Conservation (phyloP, 805 yeast genomes). For the Maudiozyma serrabonitensis region DNA sequence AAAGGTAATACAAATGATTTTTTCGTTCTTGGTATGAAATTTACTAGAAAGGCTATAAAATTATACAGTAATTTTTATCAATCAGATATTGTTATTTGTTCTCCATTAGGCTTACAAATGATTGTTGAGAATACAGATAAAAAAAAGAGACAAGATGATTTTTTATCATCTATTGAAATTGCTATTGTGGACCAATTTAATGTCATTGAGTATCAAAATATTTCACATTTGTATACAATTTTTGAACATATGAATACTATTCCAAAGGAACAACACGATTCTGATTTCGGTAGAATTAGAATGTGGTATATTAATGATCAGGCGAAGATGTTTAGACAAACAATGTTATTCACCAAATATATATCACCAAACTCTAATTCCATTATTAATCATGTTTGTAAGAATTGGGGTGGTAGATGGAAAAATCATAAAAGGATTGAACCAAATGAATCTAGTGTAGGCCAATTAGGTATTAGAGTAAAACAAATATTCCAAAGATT, state of each 20-base stretch:
- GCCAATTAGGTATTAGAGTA: slow-evolving; percentile 54
- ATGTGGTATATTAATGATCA: slow-evolving; percentile 89
- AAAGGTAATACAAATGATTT: slow-evolving; percentile 87
- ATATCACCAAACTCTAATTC: slow-evolving; percentile 74
- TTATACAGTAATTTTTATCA: slow-evolving; percentile 74
- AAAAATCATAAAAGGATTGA: slow-evolving; percentile 41
- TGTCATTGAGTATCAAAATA: slow-evolving; percentile 82
- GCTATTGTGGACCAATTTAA: slow-evolving; percentile 74
- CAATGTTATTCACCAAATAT: slow-evolving; percentile 65
- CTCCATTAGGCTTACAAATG: slow-evolving; percentile 82
- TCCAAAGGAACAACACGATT: slow-evolving; percentile 69
- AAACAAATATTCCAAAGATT: slow-evolving; percentile 67
- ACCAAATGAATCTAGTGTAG: slow-evolving; percentile 46
- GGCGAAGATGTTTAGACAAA: slow-evolving; percentile 63
- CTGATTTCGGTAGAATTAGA: slow-evolving; percentile 85
- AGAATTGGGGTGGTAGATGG: slow-evolving; percentile 51
- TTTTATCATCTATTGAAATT: slow-evolving; percentile 80
- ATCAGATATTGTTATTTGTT: slow-evolving; percentile 80
- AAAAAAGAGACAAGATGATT: slow-evolving; percentile 61
- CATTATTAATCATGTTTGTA: slow-evolving; percentile 39
- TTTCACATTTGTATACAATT: slow-evolving; percentile 75
- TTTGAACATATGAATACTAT: slow-evolving; percentile 61
- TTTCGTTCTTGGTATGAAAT: slow-evolving; percentile 83
- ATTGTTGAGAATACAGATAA: slow-evolving; percentile 57
- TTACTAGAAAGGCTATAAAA: slow-evolving; percentile 80